phyloP scores from a whole-genome alignment of 768 basidiomycete genomes.

The Strobilomyces dryophilus region DNA sequence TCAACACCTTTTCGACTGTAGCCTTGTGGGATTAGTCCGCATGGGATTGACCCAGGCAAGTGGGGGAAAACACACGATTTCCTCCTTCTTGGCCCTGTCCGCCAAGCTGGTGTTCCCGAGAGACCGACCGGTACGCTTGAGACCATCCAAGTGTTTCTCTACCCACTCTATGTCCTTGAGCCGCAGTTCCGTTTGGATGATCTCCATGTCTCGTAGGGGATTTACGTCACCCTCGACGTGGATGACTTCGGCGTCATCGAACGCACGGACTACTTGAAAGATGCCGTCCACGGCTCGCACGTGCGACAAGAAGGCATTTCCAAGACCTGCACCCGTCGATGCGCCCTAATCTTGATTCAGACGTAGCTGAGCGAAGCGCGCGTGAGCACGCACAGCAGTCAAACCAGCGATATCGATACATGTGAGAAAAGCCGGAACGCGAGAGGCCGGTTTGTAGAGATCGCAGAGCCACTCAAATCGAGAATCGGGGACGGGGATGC shows the following conservation, averaged over 20 bases:
- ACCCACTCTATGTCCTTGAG: constrained; percentile 99
- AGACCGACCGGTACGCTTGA: constrained; percentile 70
- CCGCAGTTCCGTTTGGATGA: constrained; percentile 90
- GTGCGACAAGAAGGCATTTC: constrained; percentile 96
- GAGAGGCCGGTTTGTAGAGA: constrained; percentile 82
- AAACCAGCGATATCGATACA: constrained; percentile 99
- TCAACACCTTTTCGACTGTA: constrained; percentile 79
- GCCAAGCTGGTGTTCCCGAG: constrained; percentile 77
- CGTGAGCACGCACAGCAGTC: constrained; percentile 65
- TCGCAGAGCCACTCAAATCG: constrained; percentile 95
- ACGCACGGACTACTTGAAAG: constrained; percentile 96
- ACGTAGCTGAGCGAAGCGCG: constrained; percentile 2
- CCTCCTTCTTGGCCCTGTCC: constrained; percentile 95
- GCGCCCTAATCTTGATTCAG: constrained; percentile 60
- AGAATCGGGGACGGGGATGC: constrained; percentile 90
- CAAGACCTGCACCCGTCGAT: constrained; percentile 95
- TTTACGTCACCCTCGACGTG: constrained; percentile 99
- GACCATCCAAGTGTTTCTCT: constrained; percentile 77
- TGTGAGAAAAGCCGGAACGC: constrained; percentile 91
- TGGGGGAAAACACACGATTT: constrained; percentile 57
- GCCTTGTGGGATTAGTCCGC: constrained; percentile 45
- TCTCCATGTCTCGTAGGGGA: constrained; percentile 94
- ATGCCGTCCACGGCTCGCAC: constrained; percentile 99
- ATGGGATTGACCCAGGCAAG: background rate
- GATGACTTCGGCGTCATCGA: constrained; percentile 98